Percentiles rank a stretch among this genome's conserved stretches.
Evolutionary conservation across 345 rosid genomes (phyloP).

Genomic region (Jatropha curcas): DNA sequence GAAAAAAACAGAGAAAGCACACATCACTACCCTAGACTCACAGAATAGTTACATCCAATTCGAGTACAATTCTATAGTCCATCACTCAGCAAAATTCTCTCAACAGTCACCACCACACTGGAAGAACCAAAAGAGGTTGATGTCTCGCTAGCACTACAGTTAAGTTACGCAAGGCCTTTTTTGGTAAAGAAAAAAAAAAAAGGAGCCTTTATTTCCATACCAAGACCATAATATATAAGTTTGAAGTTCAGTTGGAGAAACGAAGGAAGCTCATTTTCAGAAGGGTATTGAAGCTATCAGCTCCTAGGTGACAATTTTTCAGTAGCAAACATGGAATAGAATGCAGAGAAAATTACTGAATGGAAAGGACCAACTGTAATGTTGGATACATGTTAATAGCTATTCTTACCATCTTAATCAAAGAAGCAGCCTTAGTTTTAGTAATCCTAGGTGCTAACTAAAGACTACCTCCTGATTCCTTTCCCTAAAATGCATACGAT

Average conservation of each 20-base stretch:
- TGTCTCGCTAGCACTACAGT: neutral
- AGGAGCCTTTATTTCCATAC: neutral
- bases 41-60: neutral
- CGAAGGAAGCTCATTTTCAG: neutral
- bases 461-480: neutral
- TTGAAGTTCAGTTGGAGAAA: neutral
- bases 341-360: neutral
- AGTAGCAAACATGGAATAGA: neutral
- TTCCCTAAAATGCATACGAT: no score
- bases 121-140: neutral
- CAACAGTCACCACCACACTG: neutral
- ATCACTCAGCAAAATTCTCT: neutral
- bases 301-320: neutral
- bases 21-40: neutral
- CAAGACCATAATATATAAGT: no score
- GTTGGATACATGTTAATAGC: no score
- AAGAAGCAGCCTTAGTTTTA: neutral
- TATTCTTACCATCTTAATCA: neutral
- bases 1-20: neutral
- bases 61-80: neutral
- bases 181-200: no score
- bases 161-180: no score
- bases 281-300: neutral
- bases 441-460: no score
- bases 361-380: neutral